Base-by-base conservation (phyloP, 805 yeast genomes). In the Ogataea philodendri region DNA sequence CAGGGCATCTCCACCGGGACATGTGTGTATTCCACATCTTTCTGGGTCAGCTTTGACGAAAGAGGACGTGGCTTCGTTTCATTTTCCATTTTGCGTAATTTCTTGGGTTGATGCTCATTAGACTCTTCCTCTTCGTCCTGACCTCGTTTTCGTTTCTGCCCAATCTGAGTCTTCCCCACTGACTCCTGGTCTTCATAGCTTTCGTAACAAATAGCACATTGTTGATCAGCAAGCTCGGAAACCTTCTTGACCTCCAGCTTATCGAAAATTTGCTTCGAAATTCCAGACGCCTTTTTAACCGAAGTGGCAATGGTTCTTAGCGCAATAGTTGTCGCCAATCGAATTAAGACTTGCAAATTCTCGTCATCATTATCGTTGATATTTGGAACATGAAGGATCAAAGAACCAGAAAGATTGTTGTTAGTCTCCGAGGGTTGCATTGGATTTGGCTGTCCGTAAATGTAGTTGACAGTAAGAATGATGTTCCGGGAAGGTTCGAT, bases 1-100 rank as follows among this genome's bases (percentile, higher is more conserved):
- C 98, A 90, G 0, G 95, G 93, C 72, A 90, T 67, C 39, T 72
- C 65, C 1, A 84, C 68, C 0, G 96, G 83, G 4, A 70, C 58
- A 56, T 93, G 97, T 5, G 55, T 51, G 46, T 64, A 71, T 9
- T 15, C 37, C 10, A 42, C 39, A 9, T 44, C 49, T n/a, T 40
- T 52, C 5, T 48, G 40, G 25, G 53, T 48, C 27, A 39, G 34
- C 41, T 48, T 51, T 36, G 52, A 43, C 10, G 37, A 32, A 9
- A 44, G 26, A 41, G 42, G 22, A 35, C 39, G 35, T 29, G 44
- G 13, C 17, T 35, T 41, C 23, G 18, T 11, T 9, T 20, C 44
- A 20, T 37, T 40, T 13, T 42, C 43, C 25, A 29, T 23, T 20
- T 41, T 41, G 26, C 45, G 37, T 29, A 41, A 7, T 22, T 39